Evolutionary conservation across 2,329 filamentous ascomycete genomes (phyloP).

Genomic region (Venturia asperata): DNA sequence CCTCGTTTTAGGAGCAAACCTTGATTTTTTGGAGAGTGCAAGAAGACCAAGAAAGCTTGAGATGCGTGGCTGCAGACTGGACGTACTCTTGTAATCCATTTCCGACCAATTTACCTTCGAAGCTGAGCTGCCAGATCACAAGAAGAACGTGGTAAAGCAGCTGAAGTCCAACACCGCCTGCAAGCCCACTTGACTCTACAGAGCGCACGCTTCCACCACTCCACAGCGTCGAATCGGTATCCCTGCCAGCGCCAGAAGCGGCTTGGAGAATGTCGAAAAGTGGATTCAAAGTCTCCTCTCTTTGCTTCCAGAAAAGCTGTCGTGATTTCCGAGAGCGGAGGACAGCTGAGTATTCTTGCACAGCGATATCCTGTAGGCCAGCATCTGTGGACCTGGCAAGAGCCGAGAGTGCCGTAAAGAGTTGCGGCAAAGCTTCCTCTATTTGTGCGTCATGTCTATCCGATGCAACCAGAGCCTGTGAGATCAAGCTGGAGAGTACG

Average conservation of each 20-base stretch:
- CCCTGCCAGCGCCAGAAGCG: conserved; percentile 61
- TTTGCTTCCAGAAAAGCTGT: conserved; percentile 83
- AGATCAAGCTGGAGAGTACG: conserved; percentile 74
- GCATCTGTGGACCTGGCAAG: conserved; percentile 80
- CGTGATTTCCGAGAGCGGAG: conserved; percentile 68
- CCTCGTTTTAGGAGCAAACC: too few relatives aligned
- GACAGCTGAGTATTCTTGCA: conserved; percentile 81
- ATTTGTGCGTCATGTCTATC: conserved; percentile 56
- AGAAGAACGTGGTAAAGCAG: conserved; percentile 89
- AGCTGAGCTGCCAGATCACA: conserved; percentile 93
- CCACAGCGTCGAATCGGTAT: conserved; percentile 55
- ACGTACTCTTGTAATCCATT: conserved; percentile 78
- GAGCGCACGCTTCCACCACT: conserved; percentile 53
- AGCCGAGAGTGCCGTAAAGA: conserved; percentile 79
- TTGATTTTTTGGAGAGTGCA: too few relatives aligned
- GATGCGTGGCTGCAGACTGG: conserved; percentile 22
- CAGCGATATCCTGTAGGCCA: conserved; percentile 89
- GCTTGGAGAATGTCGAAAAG: conserved; percentile 71
- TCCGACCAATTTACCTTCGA: conserved; percentile 65
- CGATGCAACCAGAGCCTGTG: conserved; percentile 53
- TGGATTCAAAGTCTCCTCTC: conserved; percentile 74
- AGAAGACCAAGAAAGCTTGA: not conserved
- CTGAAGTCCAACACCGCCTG: conserved; percentile 81
- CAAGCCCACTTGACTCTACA: conserved; percentile 55
- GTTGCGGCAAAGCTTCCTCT: conserved; percentile 67